Evolutionary conservation across 768 basidiomycete species (phyloP).

Genomic region (Tephrocybe rancida): DNA sequence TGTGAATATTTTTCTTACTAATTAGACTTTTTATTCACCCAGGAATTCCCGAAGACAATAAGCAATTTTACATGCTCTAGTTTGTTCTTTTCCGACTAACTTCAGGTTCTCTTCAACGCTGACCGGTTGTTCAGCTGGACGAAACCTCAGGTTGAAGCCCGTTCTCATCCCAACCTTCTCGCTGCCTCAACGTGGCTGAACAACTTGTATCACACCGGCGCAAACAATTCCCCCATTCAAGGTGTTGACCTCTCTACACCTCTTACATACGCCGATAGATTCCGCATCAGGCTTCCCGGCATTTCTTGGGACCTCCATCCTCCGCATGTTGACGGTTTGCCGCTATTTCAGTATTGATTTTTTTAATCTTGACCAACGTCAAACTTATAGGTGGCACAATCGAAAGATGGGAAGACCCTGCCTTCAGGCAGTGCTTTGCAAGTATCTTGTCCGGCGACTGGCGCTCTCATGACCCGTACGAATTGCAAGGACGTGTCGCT

Average conservation of each 20-base stretch:
- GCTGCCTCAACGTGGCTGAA: slow-evolving; percentile 61
- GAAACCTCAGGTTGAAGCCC: slow-evolving; percentile 63
- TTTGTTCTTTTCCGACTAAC: slow-evolving; percentile 29
- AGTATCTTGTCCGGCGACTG: slow-evolving; percentile 66
- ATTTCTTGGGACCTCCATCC: slow-evolving; percentile 52
- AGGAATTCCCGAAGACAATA: slow-evolving; percentile 60
- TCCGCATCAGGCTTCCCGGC: slow-evolving; percentile 74
- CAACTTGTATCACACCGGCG: slow-evolving; percentile 55
- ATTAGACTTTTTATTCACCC: not conserved
- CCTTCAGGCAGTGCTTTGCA: slow-evolving; percentile 59
- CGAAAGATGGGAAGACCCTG: slow-evolving; percentile 73
- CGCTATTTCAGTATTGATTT: slow-evolving; percentile 8
- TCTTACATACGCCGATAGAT: slow-evolving; percentile 72
- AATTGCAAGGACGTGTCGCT: slow-evolving; percentile 57
- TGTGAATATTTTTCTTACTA: too few species aligned
- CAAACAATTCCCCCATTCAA: slow-evolving; percentile 34
- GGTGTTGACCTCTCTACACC: slow-evolving; percentile 65
- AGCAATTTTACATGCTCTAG: slow-evolving; percentile 79
- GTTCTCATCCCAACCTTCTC: slow-evolving; percentile 68
- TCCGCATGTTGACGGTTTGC: slow-evolving; percentile 43
- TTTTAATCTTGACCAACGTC: not conserved
- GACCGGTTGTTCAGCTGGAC: slow-evolving; percentile 34
- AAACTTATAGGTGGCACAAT: slow-evolving; percentile 65
- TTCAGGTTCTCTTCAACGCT: not conserved
- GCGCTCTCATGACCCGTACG: slow-evolving; percentile 68